These are phyloP conservation scores for Blastocystis hominis DNA, from an alignment of 352 stramenopile genomes.

Conservation along the genomic window DNA sequence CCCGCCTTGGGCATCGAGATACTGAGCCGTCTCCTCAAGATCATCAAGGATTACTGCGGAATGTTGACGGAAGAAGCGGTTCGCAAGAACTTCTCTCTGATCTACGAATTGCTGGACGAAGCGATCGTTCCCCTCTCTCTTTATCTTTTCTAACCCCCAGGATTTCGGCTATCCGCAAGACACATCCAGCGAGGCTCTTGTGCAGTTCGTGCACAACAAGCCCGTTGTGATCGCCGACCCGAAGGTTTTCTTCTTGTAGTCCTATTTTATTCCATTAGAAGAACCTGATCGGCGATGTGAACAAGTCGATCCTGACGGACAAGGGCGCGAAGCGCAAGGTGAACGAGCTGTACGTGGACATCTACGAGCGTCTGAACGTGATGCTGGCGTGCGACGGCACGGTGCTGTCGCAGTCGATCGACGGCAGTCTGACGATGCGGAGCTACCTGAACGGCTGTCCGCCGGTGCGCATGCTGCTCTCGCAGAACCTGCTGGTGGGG, in stretches of 20 bases:
- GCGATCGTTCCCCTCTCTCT: slow-evolving; percentile 29
- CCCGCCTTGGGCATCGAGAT: slow-evolving; percentile 88
- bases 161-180: slow-evolving; percentile 95
- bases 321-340: slow-evolving; percentile 67
- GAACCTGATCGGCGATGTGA: slow-evolving; percentile 54
- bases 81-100: slow-evolving; percentile 96
- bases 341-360: slow-evolving; percentile 98
- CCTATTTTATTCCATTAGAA: not conserved
- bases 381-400: slow-evolving; percentile 89
- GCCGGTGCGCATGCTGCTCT: slow-evolving; percentile 84
- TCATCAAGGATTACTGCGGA: slow-evolving; percentile 99
- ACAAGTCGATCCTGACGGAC: slow-evolving; percentile 59
- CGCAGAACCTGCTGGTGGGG: slow-evolving; percentile 90
- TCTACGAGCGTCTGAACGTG: slow-evolving; percentile 90
- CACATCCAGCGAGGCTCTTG: slow-evolving; percentile 89
- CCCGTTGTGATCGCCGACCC: slow-evolving; percentile 67
- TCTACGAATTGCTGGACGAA: slow-evolving; percentile 97
- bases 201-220: slow-evolving; percentile 94
- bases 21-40: slow-evolving; percentile 79
- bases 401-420: slow-evolving; percentile 91
- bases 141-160: slow-evolving; percentile 66
- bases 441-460: slow-evolving; percentile 93
- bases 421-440: slow-evolving; percentile 89
- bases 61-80: slow-evolving; percentile 93
- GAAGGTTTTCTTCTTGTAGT: not conserved